Percentiles rank a stretch among this genome's conserved stretches.
phyloP scores from a whole-genome alignment of 441 rosid genomes.

The Theobroma grandiflorum region DNA sequence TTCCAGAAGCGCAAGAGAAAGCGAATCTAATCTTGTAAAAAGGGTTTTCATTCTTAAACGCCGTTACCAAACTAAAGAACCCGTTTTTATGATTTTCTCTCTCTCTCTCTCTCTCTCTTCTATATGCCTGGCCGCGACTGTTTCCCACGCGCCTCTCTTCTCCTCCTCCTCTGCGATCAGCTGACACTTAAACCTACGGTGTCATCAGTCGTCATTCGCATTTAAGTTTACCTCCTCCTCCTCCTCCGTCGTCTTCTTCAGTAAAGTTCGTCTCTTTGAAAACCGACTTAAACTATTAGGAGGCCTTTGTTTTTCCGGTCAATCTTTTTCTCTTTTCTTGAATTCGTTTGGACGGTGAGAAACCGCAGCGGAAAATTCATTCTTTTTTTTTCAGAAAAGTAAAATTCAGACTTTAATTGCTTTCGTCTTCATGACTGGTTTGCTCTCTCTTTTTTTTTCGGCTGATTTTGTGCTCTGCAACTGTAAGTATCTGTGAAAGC shows the following conservation, averaged over 20 bases:
- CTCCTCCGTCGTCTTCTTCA: not conserved
- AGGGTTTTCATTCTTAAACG: too few species aligned
- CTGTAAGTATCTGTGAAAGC: not conserved
- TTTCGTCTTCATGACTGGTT: not conserved
- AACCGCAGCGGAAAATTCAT: not conserved
- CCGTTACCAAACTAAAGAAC: too few species aligned
- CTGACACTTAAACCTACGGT: not conserved
- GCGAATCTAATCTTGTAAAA: too few species aligned
- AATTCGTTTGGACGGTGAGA: not conserved
- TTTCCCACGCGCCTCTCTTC: not conserved
- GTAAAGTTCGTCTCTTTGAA: not conserved
- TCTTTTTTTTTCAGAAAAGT: not conserved
- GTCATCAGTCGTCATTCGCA: not conserved
- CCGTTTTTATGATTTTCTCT: too few species aligned
- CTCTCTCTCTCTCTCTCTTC: too few species aligned
- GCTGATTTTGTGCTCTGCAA: not conserved
- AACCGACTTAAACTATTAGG: not conserved
- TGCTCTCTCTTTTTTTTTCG: not conserved
- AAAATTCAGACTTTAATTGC: not conserved
- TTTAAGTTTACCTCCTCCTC: not conserved
- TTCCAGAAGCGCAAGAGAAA: too few species aligned
- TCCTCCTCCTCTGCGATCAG: slow-evolving; percentile 2
- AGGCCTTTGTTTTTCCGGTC: not conserved
- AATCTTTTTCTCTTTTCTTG: not conserved
- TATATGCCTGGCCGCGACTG: too few species aligned